These are phyloP conservation scores for Arthrinium phaeospermum DNA, from an alignment of 2,329 filamentous ascomycete species.

Conservation along the genomic window DNA sequence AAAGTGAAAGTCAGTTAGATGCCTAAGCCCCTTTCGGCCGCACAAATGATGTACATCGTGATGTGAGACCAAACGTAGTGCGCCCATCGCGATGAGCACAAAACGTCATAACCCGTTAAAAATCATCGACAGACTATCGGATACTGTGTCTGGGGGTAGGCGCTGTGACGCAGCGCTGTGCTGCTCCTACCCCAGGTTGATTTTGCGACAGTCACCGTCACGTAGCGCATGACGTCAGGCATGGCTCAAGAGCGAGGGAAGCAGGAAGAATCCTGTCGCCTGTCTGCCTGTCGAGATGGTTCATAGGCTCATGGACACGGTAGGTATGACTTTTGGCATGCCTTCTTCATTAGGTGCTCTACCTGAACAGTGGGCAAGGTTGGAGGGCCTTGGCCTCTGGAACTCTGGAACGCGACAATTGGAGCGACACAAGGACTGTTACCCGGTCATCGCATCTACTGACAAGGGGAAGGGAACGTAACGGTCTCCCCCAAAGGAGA, in stretches of 20 bases:
- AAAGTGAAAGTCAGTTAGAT: not conserved
- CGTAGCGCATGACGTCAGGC: conserved; percentile 4
- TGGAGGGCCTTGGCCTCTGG: not conserved
- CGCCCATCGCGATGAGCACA: not conserved
- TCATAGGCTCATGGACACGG: not conserved
- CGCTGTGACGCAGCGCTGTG: not conserved
- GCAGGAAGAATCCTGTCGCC: not conserved
- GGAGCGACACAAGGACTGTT: not conserved
- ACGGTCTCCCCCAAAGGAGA: not conserved
- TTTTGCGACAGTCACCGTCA: not conserved
- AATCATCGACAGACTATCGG: not conserved
- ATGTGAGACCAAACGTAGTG: not conserved
- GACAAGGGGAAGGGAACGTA: not conserved
- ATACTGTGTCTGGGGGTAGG: conserved; percentile 2
- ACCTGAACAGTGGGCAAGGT: not conserved
- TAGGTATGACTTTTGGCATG: not conserved
- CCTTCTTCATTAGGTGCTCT: not conserved
- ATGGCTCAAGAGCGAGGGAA: not conserved
- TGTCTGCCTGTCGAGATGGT: not conserved
- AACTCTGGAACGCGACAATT: not conserved
- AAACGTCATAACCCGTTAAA: not conserved
- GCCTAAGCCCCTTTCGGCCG: not conserved
- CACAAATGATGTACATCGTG: too few species aligned
- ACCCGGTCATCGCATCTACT: not conserved
- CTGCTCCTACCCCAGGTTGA: not conserved